These are phyloP conservation scores for Brassica napus DNA, from an alignment of 345 rosid species.

Conservation along the genomic window Da-Ae NC_063440.1:13850501-13851000, in stretches of 20 bases:
- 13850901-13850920: neutral
- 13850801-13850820: constrained; percentile 96
- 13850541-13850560: constrained; percentile 90
- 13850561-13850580: constrained; percentile 95
- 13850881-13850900: neutral
- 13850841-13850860: constrained; percentile 97
- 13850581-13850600: constrained; percentile 55
- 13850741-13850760: constrained; percentile 88
- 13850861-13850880: constrained; percentile 77
- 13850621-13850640: neutral
- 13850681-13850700: neutral
- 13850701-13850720: constrained; percentile 50
- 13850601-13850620: neutral
- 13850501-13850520: constrained; percentile 91
- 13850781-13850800: constrained; percentile 98
- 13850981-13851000: constrained; percentile 98
- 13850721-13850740: constrained; percentile 93
- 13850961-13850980: constrained; percentile 92
- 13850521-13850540: constrained; percentile 91
- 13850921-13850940: constrained; percentile 7
- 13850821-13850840: constrained; percentile 92
- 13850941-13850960: constrained; percentile 92
- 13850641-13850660: neutral
- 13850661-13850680: neutral
- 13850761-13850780: constrained; percentile 92